Evolutionary conservation across 2,329 filamentous ascomycete species (phyloP).

Genomic region (Fusarium scirpi): DNA sequence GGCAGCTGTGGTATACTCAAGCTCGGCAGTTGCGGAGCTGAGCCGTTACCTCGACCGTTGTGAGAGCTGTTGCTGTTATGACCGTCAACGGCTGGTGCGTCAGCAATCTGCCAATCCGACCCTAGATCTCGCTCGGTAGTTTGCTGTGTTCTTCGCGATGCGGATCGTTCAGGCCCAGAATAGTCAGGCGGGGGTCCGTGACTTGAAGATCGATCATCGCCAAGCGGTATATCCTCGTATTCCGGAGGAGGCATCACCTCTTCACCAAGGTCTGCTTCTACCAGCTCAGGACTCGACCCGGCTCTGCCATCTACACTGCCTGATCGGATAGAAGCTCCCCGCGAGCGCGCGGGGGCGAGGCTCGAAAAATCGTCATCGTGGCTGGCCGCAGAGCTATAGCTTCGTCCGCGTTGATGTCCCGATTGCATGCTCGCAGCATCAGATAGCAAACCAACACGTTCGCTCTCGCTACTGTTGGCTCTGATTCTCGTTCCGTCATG

Average conservation of each 20-base stretch:
- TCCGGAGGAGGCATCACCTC: constrained; percentile 64
- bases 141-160: constrained; percentile 45
- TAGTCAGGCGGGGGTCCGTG: constrained; percentile 67
- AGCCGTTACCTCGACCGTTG: constrained; percentile 52
- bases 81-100: constrained; percentile 8
- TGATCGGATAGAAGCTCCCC: constrained; percentile 57
- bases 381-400: constrained; percentile 66
- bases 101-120: constrained; percentile 20
- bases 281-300: constrained; percentile 65
- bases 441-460: constrained; percentile 77
- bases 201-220: constrained; percentile 57
- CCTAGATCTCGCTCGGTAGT: constrained; percentile 38
- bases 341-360: constrained; percentile 53
- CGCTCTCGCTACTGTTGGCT: constrained; percentile 79
- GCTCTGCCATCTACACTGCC: constrained; percentile 55
- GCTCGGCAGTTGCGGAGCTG: constrained; percentile 64
- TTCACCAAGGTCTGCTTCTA: constrained; percentile 64
- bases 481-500: constrained; percentile 82
- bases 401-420: constrained; percentile 52
- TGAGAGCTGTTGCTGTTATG: constrained; percentile 4
- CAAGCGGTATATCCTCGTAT: constrained; percentile 64
- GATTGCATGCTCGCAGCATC: constrained; percentile 74
- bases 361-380: constrained; percentile 62
- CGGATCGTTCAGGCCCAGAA: constrained; percentile 53
- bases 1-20: constrained; percentile 63